These are phyloP conservation scores for Chalara sp. DNA, from an alignment of 2,329 filamentous ascomycete genomes.

Conservation along the genomic window DNA sequence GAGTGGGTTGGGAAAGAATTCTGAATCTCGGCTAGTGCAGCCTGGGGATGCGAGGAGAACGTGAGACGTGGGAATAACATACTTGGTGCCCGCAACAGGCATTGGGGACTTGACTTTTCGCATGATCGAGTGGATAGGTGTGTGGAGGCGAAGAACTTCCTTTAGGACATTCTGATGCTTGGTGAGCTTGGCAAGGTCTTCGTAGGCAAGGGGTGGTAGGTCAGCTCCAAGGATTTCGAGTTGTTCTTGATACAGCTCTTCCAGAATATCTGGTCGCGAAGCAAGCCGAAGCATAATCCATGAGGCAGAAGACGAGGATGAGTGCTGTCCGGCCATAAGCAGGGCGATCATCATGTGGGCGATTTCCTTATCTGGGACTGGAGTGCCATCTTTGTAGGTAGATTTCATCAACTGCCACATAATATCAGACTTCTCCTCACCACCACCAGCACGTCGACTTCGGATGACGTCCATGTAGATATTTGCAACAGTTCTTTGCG, in stretches of 20 bases:
- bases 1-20: constrained; percentile 76
- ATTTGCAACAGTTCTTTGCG: constrained; percentile 73
- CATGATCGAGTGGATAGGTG: constrained; percentile 92
- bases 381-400: constrained; percentile 74
- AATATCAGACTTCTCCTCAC: constrained; percentile 62
- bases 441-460: constrained; percentile 47
- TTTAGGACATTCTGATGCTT: constrained; percentile 82
- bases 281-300: constrained; percentile 84
- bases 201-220: constrained; percentile 68
- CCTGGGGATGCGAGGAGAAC: constrained; percentile 80
- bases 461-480: constrained; percentile 79
- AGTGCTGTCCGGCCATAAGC: constrained; percentile 88
- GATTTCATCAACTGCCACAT: constrained; percentile 87
- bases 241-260: constrained; percentile 82
- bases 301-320: constrained; percentile 73
- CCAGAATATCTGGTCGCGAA: constrained; percentile 66
- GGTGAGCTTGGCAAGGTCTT: constrained; percentile 70
- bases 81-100: constrained; percentile 74
- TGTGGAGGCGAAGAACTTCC: constrained; percentile 85
- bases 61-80: constrained; percentile 73
- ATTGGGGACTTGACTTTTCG: constrained; percentile 87
- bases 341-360: constrained; percentile 93
- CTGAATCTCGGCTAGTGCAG: constrained; percentile 63
- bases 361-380: constrained; percentile 76
- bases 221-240: constrained; percentile 64